Conservation (phyloP, 1,139 yeast species). For the Blastobotrys niveus region DNA sequence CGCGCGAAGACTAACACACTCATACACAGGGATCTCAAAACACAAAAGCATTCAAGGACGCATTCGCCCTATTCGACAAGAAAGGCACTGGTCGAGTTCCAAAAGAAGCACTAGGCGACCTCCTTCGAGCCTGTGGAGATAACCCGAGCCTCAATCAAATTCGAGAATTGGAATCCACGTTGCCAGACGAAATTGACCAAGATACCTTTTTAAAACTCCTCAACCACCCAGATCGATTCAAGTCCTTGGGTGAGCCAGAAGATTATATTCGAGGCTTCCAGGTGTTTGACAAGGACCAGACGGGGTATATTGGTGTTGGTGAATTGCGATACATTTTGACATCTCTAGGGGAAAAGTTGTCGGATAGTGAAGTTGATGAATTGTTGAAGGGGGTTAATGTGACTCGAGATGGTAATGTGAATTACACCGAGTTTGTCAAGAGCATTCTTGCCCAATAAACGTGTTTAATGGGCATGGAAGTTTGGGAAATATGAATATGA, state of each 20-base stretch:
- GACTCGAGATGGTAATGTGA: constrained; percentile 89
- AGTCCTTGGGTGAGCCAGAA: constrained; percentile 87
- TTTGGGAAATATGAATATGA: too few species aligned
- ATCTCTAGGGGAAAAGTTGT: constrained; percentile 85
- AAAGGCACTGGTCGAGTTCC: constrained; percentile 93
- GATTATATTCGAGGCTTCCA: constrained; percentile 97
- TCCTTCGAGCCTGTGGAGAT: constrained; percentile 94
- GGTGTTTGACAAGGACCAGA: constrained; percentile 91
- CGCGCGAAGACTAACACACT: neutral
- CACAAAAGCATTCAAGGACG: constrained; percentile 82
- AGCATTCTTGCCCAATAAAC: constrained; percentile 77
- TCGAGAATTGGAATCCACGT: constrained; percentile 56
- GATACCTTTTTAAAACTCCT: constrained; percentile 73
- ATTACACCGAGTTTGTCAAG: constrained; percentile 83
- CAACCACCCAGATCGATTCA: constrained; percentile 85
- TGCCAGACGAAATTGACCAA: constrained; percentile 50
- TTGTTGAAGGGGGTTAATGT: constrained; percentile 91
- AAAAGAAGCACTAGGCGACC: constrained; percentile 83
- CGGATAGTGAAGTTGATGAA: constrained; percentile 91
- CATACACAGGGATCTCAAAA: constrained; percentile 22
- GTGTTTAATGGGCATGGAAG: too few species aligned
- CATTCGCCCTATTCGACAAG: constrained; percentile 94
- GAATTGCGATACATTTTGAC: constrained; percentile 88
- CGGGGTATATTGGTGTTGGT: constrained; percentile 96
- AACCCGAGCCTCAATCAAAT: constrained; percentile 94